These are phyloP conservation scores for Trichophyton simii DNA, from an alignment of 2,329 filamentous ascomycete species.

Conservation along the genomic window DNA sequence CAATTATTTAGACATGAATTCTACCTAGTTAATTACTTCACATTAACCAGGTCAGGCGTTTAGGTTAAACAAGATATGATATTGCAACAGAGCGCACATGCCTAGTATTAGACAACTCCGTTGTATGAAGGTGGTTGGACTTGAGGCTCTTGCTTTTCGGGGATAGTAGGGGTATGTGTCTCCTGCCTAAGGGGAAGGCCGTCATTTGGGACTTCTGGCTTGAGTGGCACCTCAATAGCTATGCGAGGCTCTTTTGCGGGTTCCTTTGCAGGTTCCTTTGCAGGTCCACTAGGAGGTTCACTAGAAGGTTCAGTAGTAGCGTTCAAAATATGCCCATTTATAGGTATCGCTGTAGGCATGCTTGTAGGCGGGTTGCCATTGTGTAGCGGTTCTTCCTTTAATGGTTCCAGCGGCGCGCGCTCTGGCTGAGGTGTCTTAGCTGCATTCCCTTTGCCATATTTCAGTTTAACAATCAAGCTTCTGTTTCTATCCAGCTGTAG, in stretches of 20 bases:
- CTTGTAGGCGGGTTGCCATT: neutral
- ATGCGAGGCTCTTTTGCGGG: neutral
- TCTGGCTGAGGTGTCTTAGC: neutral
- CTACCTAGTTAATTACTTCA: no score
- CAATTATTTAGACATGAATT: neutral
- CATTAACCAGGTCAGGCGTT: neutral
- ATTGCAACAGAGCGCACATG: neutral
- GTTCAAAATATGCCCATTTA: neutral
- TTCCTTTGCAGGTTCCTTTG: neutral
- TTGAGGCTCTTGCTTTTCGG: neutral
- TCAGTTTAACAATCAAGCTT: constrained; percentile 64
- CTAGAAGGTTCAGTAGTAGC: neutral
- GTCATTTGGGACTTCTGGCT: neutral
- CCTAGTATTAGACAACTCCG: neutral
- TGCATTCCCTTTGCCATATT: constrained; percentile 17
- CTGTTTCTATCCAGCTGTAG: constrained; percentile 42
- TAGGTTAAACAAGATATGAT: neutral
- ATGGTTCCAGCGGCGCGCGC: no score
- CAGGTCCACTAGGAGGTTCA: neutral
- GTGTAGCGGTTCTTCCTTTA: neutral
- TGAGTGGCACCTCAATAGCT: neutral
- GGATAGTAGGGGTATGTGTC: neutral
- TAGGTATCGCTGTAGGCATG: neutral
- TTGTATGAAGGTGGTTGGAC: neutral
- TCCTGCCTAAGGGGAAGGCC: neutral